Conservation (phyloP, 2,329 filamentous ascomycete species). For the Sordariomycetes sp. region DNA sequence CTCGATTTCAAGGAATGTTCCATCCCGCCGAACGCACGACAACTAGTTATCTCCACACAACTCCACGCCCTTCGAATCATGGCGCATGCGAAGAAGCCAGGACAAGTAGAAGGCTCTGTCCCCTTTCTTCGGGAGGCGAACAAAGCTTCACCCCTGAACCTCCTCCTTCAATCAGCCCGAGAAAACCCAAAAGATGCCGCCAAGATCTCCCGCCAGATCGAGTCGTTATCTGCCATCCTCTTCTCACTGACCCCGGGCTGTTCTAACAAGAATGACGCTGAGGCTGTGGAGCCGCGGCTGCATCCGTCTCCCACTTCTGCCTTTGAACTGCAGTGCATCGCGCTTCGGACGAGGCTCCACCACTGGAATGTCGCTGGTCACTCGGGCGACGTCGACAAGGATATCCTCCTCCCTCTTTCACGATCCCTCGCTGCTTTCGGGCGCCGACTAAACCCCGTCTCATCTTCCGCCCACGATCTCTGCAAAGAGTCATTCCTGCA, state of each 20-base stretch:
- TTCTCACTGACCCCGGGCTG: slow-evolving; percentile 57
- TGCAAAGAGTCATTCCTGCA: slow-evolving; percentile 18
- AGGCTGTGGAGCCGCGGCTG: slow-evolving; percentile 40
- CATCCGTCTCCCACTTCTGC: slow-evolving; percentile 45
- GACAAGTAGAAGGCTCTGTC: slow-evolving; percentile 45
- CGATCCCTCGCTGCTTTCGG: slow-evolving; percentile 52
- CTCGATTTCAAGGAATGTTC: slow-evolving; percentile 46
- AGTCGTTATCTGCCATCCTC: slow-evolving; percentile 53
- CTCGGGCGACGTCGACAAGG: slow-evolving; percentile 47
- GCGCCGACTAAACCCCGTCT: slow-evolving; percentile 33
- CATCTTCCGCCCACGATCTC: slow-evolving; percentile 24
- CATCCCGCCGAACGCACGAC: slow-evolving; percentile 31
- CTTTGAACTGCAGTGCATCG: slow-evolving; percentile 54
- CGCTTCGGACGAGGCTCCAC: slow-evolving; percentile 47
- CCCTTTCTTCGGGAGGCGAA: slow-evolving; percentile 42
- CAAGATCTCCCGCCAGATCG: slow-evolving; percentile 56
- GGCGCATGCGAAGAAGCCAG: slow-evolving; percentile 46
- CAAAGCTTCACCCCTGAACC: slow-evolving; percentile 43
- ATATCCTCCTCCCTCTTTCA: slow-evolving; percentile 54
- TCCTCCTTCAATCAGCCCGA: slow-evolving; percentile 39
- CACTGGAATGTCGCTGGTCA: slow-evolving; percentile 58
- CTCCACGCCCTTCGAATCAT: slow-evolving; percentile 55
- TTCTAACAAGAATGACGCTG: slow-evolving; percentile 49
- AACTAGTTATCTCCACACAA: slow-evolving; percentile 53
- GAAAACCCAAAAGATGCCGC: slow-evolving; percentile 30